Percentiles rank a stretch among this genome's conserved stretches.
These are phyloP conservation scores for Pseudonitzschia pungens DNA, from an alignment of 108 stramenopile genomes.

Conservation along the genomic window DNA sequence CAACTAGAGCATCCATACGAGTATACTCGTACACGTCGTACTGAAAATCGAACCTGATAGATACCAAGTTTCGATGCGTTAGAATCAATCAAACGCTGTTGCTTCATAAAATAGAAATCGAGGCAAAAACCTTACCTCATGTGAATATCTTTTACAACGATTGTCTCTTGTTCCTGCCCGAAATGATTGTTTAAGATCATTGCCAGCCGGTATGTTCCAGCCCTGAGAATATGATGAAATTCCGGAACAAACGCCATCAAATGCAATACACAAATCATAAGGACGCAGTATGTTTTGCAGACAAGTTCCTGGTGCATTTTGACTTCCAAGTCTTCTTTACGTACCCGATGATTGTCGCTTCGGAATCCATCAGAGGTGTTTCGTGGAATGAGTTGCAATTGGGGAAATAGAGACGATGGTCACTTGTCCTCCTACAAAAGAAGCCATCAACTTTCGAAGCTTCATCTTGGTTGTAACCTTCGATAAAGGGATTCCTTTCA, in stretches of 20 bases:
- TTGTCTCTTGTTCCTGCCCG: slow-evolving; percentile 5
- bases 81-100: neutral
- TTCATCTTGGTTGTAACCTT: neutral
- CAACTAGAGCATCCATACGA: slow-evolving; percentile 77
- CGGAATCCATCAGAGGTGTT: slow-evolving; percentile 6
- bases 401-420: slow-evolving; percentile 42
- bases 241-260: neutral
- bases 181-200: slow-evolving; percentile 7
- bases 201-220: slow-evolving; percentile 21
- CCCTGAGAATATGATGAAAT: neutral
- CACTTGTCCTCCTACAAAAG: slow-evolving; percentile 12
- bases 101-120: neutral
- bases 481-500: slow-evolving; percentile 1
- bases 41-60: slow-evolving; percentile 11
- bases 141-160: slow-evolving; percentile 25
- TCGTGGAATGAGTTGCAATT: slow-evolving; percentile 60
- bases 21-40: slow-evolving; percentile 28
- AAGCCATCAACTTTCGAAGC: neutral
- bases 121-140: slow-evolving; percentile 8
- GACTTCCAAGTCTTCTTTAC: neutral
- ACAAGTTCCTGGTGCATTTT: neutral
- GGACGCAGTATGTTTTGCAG: neutral
- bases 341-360: slow-evolving; percentile 33
- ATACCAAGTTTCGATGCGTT: neutral
- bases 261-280: neutral